Conservation (phyloP, 495 filamentous ascomycete genomes). For the Filosporella fistucella region DNA sequence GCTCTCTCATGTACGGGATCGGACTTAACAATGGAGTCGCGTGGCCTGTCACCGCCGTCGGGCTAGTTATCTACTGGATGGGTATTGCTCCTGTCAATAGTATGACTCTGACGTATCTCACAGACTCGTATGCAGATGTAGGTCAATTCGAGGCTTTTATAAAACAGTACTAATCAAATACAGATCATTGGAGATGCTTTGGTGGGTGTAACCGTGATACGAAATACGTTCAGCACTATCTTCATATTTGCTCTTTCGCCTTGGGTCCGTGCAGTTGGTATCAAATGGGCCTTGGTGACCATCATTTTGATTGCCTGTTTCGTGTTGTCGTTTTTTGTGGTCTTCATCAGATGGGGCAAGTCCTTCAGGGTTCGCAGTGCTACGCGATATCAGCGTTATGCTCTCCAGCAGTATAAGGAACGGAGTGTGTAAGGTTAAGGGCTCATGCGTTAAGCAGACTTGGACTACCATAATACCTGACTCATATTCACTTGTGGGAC, state of each 20-base stretch:
- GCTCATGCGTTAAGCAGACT: too few relatives aligned
- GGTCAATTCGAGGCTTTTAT: not conserved
- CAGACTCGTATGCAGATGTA: slow-evolving; percentile 34
- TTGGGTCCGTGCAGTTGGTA: slow-evolving; percentile 30
- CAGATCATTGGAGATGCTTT: slow-evolving; percentile 33
- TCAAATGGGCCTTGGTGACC: slow-evolving; percentile 27
- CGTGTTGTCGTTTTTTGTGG: slow-evolving; percentile 18
- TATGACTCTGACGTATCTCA: slow-evolving; percentile 30
- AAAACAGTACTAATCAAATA: not conserved
- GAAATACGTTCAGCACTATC: slow-evolving; percentile 29
- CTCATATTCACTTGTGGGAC: too few relatives aligned
- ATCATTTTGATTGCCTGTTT: slow-evolving; percentile 20
- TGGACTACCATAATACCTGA: too few relatives aligned
- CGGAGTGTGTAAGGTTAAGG: too few relatives aligned
- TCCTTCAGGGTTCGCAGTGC: slow-evolving; percentile 12
- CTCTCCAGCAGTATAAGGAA: slow-evolving; percentile 1
- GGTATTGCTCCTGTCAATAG: slow-evolving; percentile 24
- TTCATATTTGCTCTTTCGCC: slow-evolving; percentile 31
- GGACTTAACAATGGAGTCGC: slow-evolving; percentile 26
- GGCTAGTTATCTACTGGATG: slow-evolving; percentile 26
- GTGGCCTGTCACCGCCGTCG: slow-evolving; percentile 30
- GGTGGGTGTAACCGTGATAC: slow-evolving; percentile 30
- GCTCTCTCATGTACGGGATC: slow-evolving; percentile 33
- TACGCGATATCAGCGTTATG: slow-evolving; percentile 15
- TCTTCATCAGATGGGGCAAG: slow-evolving; percentile 23